phyloP scores from a whole-genome alignment of 306 rosid genomes.

The Psophocarpus tetragonolobus region DNA sequence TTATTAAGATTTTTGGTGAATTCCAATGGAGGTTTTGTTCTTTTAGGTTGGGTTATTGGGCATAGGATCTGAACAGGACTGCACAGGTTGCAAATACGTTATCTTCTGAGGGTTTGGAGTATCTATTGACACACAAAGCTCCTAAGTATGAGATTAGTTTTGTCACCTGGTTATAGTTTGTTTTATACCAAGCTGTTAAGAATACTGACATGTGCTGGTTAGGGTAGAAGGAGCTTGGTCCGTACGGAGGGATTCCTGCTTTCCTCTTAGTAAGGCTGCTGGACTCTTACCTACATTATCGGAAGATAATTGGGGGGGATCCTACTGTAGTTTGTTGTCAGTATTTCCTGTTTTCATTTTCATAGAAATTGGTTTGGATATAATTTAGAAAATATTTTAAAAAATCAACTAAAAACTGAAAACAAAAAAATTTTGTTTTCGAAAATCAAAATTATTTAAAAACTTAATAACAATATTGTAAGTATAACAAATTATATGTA shows the following conservation, averaged over 20 bases:
- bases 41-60: slow-evolving; percentile 86
- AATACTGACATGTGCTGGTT: neutral
- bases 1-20: slow-evolving; percentile 9
- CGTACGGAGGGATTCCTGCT: neutral
- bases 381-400: no score
- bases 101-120: slow-evolving; percentile 64
- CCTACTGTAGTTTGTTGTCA: no score
- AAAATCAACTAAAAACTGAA: no score
- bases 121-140: slow-evolving; percentile 61
- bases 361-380: neutral
- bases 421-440: no score
- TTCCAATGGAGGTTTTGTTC: slow-evolving; percentile 10
- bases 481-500: no score
- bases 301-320: neutral
- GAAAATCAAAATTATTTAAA: no score
- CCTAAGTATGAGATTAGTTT: neutral
- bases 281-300: neutral
- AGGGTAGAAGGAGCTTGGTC: neutral
- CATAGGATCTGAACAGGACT: slow-evolving; percentile 77
- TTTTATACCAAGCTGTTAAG: neutral
- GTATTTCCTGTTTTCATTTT: no score
- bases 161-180: neutral
- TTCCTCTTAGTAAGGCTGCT: neutral
- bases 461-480: no score
- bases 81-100: slow-evolving; percentile 67